A percentile compares a stretch with the other conserved stretches of the same genome.
phyloP scores from a whole-genome alignment of 768 basidiomycete species.

The Agaricus subrufescens region DNA sequence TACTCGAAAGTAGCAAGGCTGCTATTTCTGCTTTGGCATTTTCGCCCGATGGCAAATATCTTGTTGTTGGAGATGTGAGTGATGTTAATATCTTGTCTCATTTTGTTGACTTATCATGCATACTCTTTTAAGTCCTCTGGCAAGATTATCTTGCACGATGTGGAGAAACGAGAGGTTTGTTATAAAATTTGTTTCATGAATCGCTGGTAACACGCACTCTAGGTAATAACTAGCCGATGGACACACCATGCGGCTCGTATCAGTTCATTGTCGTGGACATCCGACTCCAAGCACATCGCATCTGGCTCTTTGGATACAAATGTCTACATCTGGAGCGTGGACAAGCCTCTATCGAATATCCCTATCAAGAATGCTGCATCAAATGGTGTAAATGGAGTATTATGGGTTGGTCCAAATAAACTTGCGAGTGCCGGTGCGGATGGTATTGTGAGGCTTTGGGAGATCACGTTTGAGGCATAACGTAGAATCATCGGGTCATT shows the following conservation, averaged over 20 bases:
- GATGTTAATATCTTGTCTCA: not conserved
- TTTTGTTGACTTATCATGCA: not conserved
- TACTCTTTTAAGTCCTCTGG: conserved; percentile 58
- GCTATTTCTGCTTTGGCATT: conserved; percentile 72
- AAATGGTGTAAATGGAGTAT: conserved; percentile 77
- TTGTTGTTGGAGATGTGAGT: conserved; percentile 87
- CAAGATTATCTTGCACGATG: conserved; percentile 75
- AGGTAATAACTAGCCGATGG: conserved; percentile 78
- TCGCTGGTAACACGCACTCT: conserved; percentile 1
- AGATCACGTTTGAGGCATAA: conserved; percentile 43
- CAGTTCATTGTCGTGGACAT: conserved; percentile 71
- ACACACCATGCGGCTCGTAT: conserved; percentile 82
- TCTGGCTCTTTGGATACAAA: conserved; percentile 93
- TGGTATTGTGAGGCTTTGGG: conserved; percentile 73
- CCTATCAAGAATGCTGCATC: conserved; percentile 83
- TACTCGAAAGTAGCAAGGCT: conserved; percentile 66
- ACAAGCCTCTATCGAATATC: conserved; percentile 66
- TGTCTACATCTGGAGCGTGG: conserved; percentile 83
- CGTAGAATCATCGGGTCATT: not conserved
- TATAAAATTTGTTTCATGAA: not conserved
- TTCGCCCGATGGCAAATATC: conserved; percentile 66
- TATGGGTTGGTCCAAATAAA: conserved; percentile 63
- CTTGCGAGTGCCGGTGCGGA: conserved; percentile 79
- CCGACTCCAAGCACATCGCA: conserved; percentile 71
- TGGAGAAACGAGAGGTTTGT: conserved; percentile 55